Conservation (phyloP, 345 rosid species). For the Eutrema heterophyllum region DNA sequence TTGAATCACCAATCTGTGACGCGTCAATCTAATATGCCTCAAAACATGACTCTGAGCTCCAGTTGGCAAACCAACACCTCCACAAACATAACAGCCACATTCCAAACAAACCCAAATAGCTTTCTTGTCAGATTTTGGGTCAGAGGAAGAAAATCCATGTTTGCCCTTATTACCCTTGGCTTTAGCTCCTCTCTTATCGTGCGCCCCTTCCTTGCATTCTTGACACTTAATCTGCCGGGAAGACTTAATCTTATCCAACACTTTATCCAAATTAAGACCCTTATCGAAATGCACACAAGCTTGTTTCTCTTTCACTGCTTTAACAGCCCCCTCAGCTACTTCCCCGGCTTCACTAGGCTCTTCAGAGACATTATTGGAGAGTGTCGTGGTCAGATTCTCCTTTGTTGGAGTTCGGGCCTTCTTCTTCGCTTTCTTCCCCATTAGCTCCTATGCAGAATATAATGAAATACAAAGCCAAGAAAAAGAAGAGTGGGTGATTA, state of each 20-base stretch:
- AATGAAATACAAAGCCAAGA: background rate
- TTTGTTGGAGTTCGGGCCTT: slow-evolving; percentile 53
- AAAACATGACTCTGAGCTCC: slow-evolving; percentile 69
- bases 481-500: slow-evolving; percentile 5
- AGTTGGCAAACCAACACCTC: slow-evolving; percentile 84
- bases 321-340: slow-evolving; percentile 31
- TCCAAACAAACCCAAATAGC: slow-evolving; percentile 93
- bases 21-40: slow-evolving; percentile 59
- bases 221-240: slow-evolving; percentile 55
- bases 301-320: slow-evolving; percentile 40
- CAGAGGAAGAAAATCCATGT: slow-evolving; percentile 41
- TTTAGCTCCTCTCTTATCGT: slow-evolving; percentile 56
- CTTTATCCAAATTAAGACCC: slow-evolving; percentile 50
- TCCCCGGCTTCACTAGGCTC: slow-evolving; percentile 31
- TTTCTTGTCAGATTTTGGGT: slow-evolving; percentile 51
- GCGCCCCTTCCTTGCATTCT: slow-evolving; percentile 62
- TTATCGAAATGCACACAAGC: slow-evolving; percentile 60
- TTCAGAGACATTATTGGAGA: slow-evolving; percentile 36
- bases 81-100: slow-evolving; percentile 88
- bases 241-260: slow-evolving; percentile 54
- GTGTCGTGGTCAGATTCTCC: slow-evolving; percentile 39
- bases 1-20: slow-evolving; percentile 69
- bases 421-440: slow-evolving; percentile 91
- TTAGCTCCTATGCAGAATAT: slow-evolving; percentile 37
- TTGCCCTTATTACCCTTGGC: slow-evolving; percentile 68